These are phyloP conservation scores for Arthrobotrys sinensis DNA, from an alignment of 2,329 filamentous ascomycete genomes.

Conservation along the genomic window DNA sequence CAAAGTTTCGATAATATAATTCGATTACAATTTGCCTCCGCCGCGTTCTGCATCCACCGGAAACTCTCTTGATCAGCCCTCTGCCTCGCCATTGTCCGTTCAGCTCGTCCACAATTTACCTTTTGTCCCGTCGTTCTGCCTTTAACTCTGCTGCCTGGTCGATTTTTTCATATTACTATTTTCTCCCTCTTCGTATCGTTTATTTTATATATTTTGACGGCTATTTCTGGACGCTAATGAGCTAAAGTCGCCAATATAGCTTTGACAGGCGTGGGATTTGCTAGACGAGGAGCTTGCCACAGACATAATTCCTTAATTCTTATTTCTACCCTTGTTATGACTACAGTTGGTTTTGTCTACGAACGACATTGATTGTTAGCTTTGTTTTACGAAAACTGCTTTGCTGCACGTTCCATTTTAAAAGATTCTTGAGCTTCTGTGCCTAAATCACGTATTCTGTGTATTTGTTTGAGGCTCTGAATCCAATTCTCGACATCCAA, in stretches of 20 bases:
- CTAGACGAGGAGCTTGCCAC: conserved; percentile 38
- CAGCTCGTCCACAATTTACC: conserved; percentile 25
- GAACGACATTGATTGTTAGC: conserved; percentile 39
- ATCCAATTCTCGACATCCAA: conserved; percentile 33
- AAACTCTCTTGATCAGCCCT: conserved; percentile 39
- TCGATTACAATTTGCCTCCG: conserved; percentile 57
- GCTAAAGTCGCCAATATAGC: conserved; percentile 31
- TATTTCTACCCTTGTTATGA: conserved; percentile 39
- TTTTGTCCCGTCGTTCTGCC: conserved; percentile 29
- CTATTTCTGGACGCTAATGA: conserved; percentile 28
- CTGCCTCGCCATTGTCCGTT: conserved; percentile 35
- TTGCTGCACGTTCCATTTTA: conserved; percentile 29
- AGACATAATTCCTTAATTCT: conserved; percentile 54
- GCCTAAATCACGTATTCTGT: conserved; percentile 25
- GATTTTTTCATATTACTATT: conserved; percentile 14
- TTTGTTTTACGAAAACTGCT: conserved; percentile 27
- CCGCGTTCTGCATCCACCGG: conserved; percentile 35
- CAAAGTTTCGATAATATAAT: conserved; percentile 37
- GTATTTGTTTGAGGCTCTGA: conserved; percentile 45
- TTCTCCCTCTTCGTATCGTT: conserved; percentile 7
- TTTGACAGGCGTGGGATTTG: conserved; percentile 31
- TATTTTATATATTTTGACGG: conserved; percentile 13
- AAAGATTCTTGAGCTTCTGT: conserved; percentile 31
- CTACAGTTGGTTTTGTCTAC: conserved; percentile 28
- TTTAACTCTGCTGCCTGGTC: conserved; percentile 13